phyloP scores from a whole-genome alignment of 192 early-diverging fungal species.

The Coemansia sp. region DNA sequence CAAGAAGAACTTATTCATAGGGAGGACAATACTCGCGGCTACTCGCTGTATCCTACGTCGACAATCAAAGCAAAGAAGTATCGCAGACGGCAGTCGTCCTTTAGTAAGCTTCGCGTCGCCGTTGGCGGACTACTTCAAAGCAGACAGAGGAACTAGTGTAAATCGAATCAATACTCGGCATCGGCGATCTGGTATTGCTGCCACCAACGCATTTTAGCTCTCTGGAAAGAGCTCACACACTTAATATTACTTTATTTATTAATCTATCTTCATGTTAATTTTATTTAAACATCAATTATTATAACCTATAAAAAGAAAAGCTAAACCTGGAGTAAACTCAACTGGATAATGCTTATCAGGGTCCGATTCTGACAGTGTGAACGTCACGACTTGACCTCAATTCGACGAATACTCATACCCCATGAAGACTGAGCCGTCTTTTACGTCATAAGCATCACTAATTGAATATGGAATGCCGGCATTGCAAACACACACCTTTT shows the following conservation, averaged over 20 bases:
- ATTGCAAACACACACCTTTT: no score
- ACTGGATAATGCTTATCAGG: no score
- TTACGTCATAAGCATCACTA: no score
- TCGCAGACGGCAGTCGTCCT: slow-evolving; percentile 23
- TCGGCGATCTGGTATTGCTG: background rate
- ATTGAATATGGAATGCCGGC: no score
- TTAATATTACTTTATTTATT: background rate
- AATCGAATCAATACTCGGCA: background rate
- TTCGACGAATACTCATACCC: no score
- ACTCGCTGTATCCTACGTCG: slow-evolving; percentile 7
- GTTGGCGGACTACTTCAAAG: slow-evolving; percentile 20
- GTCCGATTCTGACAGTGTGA: no score
- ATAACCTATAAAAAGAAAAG: background rate
- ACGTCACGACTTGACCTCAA: no score
- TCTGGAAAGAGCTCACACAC: background rate
- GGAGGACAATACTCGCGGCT: slow-evolving; percentile 2
- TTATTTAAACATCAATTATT: background rate
- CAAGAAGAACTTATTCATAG: slow-evolving; percentile 21
- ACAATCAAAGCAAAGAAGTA: slow-evolving; percentile 5
- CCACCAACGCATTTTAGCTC: background rate
- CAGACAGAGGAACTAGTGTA: slow-evolving; percentile 5
- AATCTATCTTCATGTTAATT: slow-evolving; percentile 2
- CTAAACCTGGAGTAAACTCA: background rate
- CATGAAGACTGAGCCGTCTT: no score
- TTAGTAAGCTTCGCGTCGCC: slow-evolving; percentile 18